Percentiles rank a stretch among this genome's conserved stretches.
Evolutionary conservation across 257 asterid species (phyloP).

Genomic region (Solanum chilense): DNA sequence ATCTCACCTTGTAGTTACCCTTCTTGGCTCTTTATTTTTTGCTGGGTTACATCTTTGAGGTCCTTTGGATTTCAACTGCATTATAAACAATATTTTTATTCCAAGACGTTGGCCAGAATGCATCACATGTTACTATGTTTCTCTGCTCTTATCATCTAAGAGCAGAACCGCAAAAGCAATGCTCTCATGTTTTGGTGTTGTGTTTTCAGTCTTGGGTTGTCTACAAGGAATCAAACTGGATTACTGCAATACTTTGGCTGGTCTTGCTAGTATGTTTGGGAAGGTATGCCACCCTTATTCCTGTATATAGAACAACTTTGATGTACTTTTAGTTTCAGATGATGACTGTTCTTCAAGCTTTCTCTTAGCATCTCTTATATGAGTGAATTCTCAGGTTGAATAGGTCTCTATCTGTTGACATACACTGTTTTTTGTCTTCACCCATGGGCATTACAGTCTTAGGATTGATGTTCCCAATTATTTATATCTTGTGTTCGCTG

Average conservation of each 20-base stretch:
- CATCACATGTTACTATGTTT: not conserved
- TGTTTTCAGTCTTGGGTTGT: constrained; percentile 54
- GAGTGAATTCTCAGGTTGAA: not conserved
- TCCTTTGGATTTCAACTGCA: not conserved
- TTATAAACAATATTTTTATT: not conserved
- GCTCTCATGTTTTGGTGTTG: constrained; percentile 1
- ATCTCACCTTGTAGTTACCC: not conserved
- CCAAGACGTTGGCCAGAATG: not conserved
- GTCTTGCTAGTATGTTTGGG: constrained; percentile 57
- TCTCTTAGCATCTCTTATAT: not conserved
- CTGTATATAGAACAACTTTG: not conserved
- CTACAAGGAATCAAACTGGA: constrained; percentile 69
- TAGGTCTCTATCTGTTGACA: not conserved
- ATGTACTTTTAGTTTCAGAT: not conserved
- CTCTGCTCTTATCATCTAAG: not conserved
- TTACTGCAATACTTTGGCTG: constrained; percentile 41
- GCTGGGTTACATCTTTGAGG: not conserved
- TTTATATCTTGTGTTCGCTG: not conserved
- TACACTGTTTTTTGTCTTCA: not conserved
- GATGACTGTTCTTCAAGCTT: not conserved
- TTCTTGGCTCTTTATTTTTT: not conserved
- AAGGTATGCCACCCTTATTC: constrained; percentile 35
- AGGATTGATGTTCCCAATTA: not conserved
- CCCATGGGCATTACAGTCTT: not conserved
- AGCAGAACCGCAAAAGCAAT: not conserved